Base-by-base conservation (phyloP, 257 asterid genomes). In the Rauvolfia tetraphylla region DNA sequence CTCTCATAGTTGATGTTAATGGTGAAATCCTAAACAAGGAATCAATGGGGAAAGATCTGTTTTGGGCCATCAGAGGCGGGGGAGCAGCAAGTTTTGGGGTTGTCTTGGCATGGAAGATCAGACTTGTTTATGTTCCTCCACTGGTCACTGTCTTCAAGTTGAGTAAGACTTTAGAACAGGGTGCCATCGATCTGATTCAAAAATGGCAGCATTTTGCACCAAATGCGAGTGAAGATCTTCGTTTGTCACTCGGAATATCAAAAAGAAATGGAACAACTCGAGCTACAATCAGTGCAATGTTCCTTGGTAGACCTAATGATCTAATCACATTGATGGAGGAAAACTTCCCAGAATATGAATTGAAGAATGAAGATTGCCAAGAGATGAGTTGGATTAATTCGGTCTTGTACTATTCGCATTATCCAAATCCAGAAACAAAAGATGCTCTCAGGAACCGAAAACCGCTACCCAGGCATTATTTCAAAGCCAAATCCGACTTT, bases 341-440 rank as follows among this genome's bases (percentile, higher is more conserved):
- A 31, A 75, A 42, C 4, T 82, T 86, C 39, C 88, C 89, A 0
- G 89, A 86, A 74, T 53, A 88, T 70, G 83, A 81, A 9, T 75
- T 89, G 29, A 68, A 33, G 25, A 56, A 53, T 18, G 33, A 41
- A 54, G 88, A 87, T 57, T 80, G 86, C 73, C 36, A n/a, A 0
- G 84, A 85, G 74, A 81, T 84, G 88, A 86, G 86, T 18, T 87
- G 92, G 95, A 86, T 86, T 38, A 81, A 88, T 23, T 84, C 92
- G 0, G 75, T 73, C 1, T 54, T 88, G 5, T 23, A 17, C 14
- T 76, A 82, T 59, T 83, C 76, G 15, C 79, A 63, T 82, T 27
- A 80, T 22, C 56, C 1, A 71, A 41, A 33, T 20, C 15, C 79
- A 17, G 3, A 73, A 66, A 11, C 72, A 76, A 13, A 56, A 29